A percentile compares a stretch with the other conserved stretches of the same genome.
Conservation (phyloP, 371 early-diverging fungal species). For the Mortierella polycephala region DNA sequence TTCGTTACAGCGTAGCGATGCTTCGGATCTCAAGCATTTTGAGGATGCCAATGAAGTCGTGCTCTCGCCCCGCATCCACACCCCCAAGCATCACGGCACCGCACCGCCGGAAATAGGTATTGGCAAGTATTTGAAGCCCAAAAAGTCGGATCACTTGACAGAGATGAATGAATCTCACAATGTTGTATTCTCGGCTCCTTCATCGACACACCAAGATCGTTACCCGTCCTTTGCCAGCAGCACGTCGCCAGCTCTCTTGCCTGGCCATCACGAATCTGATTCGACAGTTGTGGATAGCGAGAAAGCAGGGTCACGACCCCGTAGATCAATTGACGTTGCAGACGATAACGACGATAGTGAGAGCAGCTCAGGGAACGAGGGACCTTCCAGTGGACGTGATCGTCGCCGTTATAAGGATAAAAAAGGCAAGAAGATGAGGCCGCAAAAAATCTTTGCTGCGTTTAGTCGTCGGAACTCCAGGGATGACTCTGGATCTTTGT, state of each 20-base stretch:
- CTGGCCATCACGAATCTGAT: background rate
- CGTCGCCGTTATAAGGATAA: background rate
- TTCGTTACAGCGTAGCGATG: slow-evolving; percentile 16
- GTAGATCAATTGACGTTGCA: background rate
- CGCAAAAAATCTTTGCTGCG: slow-evolving; percentile 6
- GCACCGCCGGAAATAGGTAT: slow-evolving; percentile 27
- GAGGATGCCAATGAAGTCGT: slow-evolving; percentile 15
- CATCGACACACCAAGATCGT: slow-evolving; percentile 18
- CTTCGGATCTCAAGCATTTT: slow-evolving; percentile 9
- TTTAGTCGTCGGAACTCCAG: slow-evolving; percentile 19
- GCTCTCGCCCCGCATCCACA: slow-evolving; percentile 10
- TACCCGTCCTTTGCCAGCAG: slow-evolving; percentile 29
- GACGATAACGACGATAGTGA: slow-evolving; percentile 1
- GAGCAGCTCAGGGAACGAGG: slow-evolving; percentile 1
- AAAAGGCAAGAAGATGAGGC: background rate
- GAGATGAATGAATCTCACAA: background rate
- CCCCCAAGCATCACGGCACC: slow-evolving; percentile 2
- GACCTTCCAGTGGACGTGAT: background rate
- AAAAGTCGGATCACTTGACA: background rate
- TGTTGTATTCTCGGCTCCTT: slow-evolving; percentile 9
- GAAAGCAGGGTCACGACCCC: background rate
- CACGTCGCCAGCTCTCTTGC: slow-evolving; percentile 18
- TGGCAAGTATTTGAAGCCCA: background rate
- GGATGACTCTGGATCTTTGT: background rate
- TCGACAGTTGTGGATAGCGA: slow-evolving; percentile 7